phyloP scores from a whole-genome alignment of 2,329 filamentous ascomycete genomes.

The Myriosclerotinia duriaeana region DNA sequence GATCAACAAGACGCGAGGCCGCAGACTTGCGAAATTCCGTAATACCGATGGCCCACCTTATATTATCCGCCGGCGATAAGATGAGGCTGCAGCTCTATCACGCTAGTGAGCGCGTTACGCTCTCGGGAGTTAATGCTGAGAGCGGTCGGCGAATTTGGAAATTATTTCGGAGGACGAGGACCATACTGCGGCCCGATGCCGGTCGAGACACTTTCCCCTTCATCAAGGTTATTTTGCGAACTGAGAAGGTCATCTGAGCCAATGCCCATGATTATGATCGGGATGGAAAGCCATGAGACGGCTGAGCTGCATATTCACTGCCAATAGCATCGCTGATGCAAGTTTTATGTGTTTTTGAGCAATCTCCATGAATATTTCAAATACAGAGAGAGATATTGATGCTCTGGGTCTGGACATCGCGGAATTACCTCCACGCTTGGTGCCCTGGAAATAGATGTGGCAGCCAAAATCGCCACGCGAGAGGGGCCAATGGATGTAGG shows the following conservation, averaged over 20 bases:
- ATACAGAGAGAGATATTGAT: not conserved
- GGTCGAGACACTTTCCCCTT: not conserved
- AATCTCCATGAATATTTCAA: slow-evolving; percentile 3
- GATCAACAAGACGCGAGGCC: not conserved
- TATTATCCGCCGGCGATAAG: not conserved
- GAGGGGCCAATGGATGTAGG: slow-evolving; percentile 5
- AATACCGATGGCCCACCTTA: not conserved
- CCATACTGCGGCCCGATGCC: not conserved
- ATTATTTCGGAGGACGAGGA: not conserved
- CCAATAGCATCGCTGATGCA: slow-evolving; percentile 10
- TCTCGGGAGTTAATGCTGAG: not conserved
- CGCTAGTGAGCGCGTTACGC: not conserved
- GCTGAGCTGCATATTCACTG: slow-evolving; percentile 11
- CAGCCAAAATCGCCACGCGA: slow-evolving; percentile 4
- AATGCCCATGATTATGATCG: not conserved
- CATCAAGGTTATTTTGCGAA: not conserved
- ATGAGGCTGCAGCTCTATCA: not conserved
- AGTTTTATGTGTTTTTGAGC: not conserved
- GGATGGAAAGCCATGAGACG: not conserved
- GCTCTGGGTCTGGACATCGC: not conserved
- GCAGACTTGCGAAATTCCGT: slow-evolving; percentile 3
- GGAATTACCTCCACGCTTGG: not conserved
- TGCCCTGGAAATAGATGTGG: not conserved
- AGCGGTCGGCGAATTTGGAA: not conserved
- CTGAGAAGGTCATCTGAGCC: slow-evolving; percentile 4